Percentiles rank a stretch among this genome's conserved stretches.
Evolutionary conservation across 2,329 filamentous ascomycete genomes (phyloP).

Genomic region (Xylariaceae sp.): DNA sequence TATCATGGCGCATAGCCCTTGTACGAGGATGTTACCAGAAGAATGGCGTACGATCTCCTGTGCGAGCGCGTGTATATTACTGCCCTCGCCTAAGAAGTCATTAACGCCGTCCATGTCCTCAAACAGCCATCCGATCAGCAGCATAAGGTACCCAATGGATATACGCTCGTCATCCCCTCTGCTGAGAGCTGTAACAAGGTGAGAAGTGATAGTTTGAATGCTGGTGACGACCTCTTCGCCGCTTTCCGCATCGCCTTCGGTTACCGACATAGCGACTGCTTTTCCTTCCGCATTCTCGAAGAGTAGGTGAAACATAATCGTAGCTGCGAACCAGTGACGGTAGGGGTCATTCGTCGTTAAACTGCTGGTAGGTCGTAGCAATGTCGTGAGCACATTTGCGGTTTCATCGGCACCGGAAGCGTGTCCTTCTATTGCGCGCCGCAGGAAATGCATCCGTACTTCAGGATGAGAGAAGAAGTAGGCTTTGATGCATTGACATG

Average conservation of each 20-base stretch:
- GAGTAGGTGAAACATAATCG: constrained; percentile 79
- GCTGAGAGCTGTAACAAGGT: constrained; percentile 75
- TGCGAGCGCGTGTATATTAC: constrained; percentile 80
- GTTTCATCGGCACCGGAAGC: constrained; percentile 70
- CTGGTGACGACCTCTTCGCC: constrained; percentile 95
- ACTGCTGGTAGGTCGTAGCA: constrained; percentile 62
- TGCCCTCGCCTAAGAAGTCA: constrained; percentile 87
- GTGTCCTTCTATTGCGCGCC: constrained; percentile 84
- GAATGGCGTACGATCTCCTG: constrained; percentile 63
- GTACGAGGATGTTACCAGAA: constrained; percentile 60
- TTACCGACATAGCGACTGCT: constrained; percentile 69
- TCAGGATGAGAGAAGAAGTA: constrained; percentile 80
- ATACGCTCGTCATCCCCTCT: constrained; percentile 72
- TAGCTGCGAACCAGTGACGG: constrained; percentile 81
- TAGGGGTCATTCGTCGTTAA: constrained; percentile 72
- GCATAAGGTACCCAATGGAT: constrained; percentile 79
- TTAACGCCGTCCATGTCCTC: constrained; percentile 89
- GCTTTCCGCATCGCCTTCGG: constrained; percentile 79
- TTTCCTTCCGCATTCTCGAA: constrained; percentile 78
- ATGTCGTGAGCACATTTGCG: constrained; percentile 79
- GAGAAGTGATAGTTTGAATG: constrained; percentile 80
- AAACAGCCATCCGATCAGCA: constrained; percentile 84
- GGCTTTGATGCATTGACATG: constrained; percentile 85
- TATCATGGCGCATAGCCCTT: constrained; percentile 77
- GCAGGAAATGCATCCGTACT: constrained; percentile 79